phyloP scores from a whole-genome alignment of 805 yeast species.

The Wickerhamomyces subpelliculosus region DNA sequence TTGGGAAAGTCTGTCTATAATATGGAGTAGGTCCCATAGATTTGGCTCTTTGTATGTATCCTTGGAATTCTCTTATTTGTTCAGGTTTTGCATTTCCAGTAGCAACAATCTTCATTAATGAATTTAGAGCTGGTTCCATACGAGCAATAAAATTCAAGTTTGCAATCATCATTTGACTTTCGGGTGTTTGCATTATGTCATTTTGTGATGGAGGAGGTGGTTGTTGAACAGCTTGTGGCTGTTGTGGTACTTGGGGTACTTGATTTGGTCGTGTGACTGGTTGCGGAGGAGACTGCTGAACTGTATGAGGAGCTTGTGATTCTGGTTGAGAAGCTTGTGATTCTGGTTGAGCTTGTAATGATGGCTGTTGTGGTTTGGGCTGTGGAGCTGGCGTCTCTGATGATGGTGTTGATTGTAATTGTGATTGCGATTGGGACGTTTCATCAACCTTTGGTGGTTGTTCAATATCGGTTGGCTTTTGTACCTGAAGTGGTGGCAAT shows the following conservation, averaged over 20 bases:
- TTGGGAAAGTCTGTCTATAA: slow-evolving; percentile 25
- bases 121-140: slow-evolving; percentile 56
- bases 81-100: slow-evolving; percentile 67
- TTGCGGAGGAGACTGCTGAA: neutral
- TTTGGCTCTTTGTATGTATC: slow-evolving; percentile 70
- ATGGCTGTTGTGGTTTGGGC: neutral
- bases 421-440: neutral
- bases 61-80: slow-evolving; percentile 74
- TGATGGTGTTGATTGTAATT: neutral
- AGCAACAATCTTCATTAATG: slow-evolving; percentile 81
- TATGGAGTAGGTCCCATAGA: slow-evolving; percentile 55
- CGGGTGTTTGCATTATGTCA: slow-evolving; percentile 45
- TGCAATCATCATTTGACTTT: slow-evolving; percentile 75
- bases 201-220: slow-evolving; percentile 23
- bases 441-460: neutral
- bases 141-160: slow-evolving; percentile 80
- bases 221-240: slow-evolving; percentile 9
- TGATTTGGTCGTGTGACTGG: neutral
- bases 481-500: slow-evolving; percentile 11
- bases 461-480: neutral
- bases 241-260: slow-evolving; percentile 5
- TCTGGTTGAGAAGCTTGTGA: neutral
- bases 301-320: neutral
- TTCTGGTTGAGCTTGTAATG: neutral
- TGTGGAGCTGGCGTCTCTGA: neutral